Evolutionary conservation across 805 yeast species (phyloP).

Genomic region (Torulaspora microellipsoides): DNA sequence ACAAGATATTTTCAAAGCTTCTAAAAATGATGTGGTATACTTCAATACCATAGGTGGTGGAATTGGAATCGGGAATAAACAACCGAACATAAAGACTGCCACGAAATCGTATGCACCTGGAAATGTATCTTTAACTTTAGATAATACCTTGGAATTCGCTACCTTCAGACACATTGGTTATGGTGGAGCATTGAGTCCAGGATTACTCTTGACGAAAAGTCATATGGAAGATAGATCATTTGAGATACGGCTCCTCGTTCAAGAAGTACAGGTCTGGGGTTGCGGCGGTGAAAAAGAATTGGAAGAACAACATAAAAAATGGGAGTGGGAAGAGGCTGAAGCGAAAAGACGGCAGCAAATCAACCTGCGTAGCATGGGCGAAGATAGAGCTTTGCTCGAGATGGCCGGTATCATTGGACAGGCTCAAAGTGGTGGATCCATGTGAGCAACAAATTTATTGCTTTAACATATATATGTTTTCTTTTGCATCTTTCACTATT

Average conservation of each 20-base stretch:
- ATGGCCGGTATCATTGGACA: conserved; percentile 67
- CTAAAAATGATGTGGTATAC: conserved; percentile 44
- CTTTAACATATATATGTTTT: too few relatives aligned
- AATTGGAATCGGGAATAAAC: conserved; percentile 72
- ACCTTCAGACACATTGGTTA: conserved; percentile 65
- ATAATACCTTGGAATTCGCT: conserved; percentile 73
- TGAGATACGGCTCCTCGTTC: conserved; percentile 68
- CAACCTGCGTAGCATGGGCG: conserved; percentile 62
- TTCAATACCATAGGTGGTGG: conserved; percentile 76
- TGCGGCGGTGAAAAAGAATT: conserved; percentile 76
- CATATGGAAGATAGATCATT: conserved; percentile 32
- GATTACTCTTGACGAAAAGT: conserved; percentile 21
- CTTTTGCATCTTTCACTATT: conserved; percentile 15
- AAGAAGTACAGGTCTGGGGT: conserved; percentile 89
- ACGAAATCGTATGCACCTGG: conserved; percentile 56
- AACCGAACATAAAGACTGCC: conserved; percentile 51
- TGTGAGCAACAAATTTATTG: conserved; percentile 20
- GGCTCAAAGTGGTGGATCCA: conserved; percentile 46
- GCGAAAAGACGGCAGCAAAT: conserved; percentile 73
- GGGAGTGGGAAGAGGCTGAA: conserved; percentile 92
- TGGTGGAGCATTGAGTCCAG: conserved; percentile 47
- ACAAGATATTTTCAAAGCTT: conserved; percentile 48
- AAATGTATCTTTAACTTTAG: conserved; percentile 73
- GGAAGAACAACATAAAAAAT: conserved; percentile 65
- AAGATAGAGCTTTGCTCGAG: conserved; percentile 80